A percentile compares a stretch with the other conserved stretches of the same genome.
These are phyloP conservation scores for Tuber melanosporum DNA, from an alignment of 495 filamentous ascomycete species.

Conservation along the genomic window DNA sequence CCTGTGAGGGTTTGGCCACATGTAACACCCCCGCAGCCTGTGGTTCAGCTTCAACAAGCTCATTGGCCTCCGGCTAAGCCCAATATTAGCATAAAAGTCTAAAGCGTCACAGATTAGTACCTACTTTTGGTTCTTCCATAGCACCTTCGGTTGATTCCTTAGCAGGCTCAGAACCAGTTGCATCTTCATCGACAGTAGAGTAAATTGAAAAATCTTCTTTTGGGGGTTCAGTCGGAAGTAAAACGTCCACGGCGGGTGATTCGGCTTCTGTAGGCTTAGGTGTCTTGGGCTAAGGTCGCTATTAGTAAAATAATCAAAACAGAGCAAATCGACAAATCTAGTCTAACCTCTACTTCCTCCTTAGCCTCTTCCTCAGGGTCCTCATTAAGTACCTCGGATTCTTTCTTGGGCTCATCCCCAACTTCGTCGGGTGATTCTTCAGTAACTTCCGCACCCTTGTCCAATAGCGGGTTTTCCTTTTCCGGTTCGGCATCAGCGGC, in stretches of 20 bases:
- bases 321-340: not conserved
- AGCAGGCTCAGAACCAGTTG: not conserved
- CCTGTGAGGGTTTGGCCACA: not conserved
- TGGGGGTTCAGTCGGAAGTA: not conserved
- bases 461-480: not conserved
- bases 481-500: not conserved
- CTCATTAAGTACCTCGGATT: conserved; percentile 5
- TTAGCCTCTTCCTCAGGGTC: not conserved
- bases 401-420: conserved; percentile 29
- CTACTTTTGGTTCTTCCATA: conserved; percentile 8
- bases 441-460: not conserved
- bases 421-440: conserved; percentile 10
- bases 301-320: conserved; percentile 5
- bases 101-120: not conserved
- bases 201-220: not conserved
- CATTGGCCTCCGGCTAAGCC: conserved; percentile 6
- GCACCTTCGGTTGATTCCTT: not conserved
- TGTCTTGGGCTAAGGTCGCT: conserved; percentile 4
- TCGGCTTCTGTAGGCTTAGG: conserved; percentile 6
- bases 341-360: conserved; percentile 3
- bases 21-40: not conserved
- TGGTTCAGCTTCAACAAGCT: conserved; percentile 1
- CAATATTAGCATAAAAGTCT: conserved; percentile 10
- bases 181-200: not conserved
- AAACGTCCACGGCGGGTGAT: not conserved